Percentiles rank a stretch among this genome's conserved stretches.
Conservation (phyloP, 495 filamentous ascomycete genomes). For the Articulospora tetracladia region DNA sequence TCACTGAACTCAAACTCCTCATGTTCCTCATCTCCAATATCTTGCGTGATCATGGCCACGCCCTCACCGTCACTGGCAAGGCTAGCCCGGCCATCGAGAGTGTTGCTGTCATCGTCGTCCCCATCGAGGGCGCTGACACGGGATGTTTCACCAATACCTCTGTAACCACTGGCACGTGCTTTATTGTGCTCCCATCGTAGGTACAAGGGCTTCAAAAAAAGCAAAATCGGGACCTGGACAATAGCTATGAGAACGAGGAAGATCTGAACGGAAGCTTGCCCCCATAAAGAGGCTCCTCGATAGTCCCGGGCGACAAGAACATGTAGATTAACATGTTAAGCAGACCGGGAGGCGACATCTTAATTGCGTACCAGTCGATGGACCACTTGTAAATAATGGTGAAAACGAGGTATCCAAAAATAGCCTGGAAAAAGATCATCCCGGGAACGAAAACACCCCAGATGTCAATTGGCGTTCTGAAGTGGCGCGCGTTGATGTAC, state of each 20-base stretch:
- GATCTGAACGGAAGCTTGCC: slow-evolving; percentile 72
- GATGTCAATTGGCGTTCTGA: slow-evolving; percentile 90
- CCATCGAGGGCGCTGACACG: slow-evolving; percentile 82
- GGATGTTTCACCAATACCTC: slow-evolving; percentile 82
- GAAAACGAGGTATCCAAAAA: slow-evolving; percentile 95
- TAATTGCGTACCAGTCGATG: slow-evolving; percentile 73
- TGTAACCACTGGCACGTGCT: slow-evolving; percentile 82
- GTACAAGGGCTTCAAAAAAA: slow-evolving; percentile 94
- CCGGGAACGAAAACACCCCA: slow-evolving; percentile 96
- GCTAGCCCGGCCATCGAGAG: slow-evolving; percentile 62
- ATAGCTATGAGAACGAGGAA: slow-evolving; percentile 80
- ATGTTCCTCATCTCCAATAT: slow-evolving; percentile 71
- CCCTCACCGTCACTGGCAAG: slow-evolving; percentile 80
- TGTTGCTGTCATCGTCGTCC: slow-evolving; percentile 65
- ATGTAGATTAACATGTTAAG: slow-evolving; percentile 99
- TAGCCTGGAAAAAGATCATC: slow-evolving; percentile 99
- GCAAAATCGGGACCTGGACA: slow-evolving; percentile 79
- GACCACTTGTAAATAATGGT: slow-evolving; percentile 97
- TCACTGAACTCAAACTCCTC: slow-evolving; percentile 97
- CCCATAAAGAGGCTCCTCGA: slow-evolving; percentile 67
- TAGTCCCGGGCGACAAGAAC: slow-evolving; percentile 82
- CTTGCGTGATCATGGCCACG: slow-evolving; percentile 87
- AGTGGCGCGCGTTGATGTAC: slow-evolving; percentile 88
- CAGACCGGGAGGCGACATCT: slow-evolving; percentile 71
- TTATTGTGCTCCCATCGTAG: slow-evolving; percentile 89